Evolutionary conservation across 1,284 basidiomycete species (phyloP), one percentile per base, ranked within the genome.

Genomic region (Cryptococcus sp.): DNA sequence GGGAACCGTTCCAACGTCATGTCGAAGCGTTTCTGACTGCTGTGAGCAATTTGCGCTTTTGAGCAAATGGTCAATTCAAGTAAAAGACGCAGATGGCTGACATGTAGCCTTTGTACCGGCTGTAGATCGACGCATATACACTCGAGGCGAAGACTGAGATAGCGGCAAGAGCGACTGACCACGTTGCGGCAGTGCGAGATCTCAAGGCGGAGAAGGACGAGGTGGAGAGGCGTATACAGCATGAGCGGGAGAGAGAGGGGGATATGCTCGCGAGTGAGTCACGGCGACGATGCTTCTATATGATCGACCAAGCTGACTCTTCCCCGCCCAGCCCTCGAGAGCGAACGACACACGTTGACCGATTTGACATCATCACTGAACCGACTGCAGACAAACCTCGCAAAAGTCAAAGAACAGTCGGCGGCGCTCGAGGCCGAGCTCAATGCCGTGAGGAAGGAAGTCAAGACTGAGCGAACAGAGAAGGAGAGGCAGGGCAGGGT

Each of bases 401-500:
- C 57, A 16, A 71, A 70, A 55, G 63, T 72, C 17, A 64, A 68
- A 46, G 70, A 75, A 42, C 61, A 73, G 55, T 64, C 64, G 16
- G 54, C 66, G 15, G 30, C 61, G 13, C 64, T 78, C 8, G 73
- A 78, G 43, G 53, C 54, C 11, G 75, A 78, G 35, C 55, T 76
- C 6, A 58, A 54, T 4, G 49, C 55, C 3, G 47, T 76, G 11
- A 58, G 65, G 19, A 65, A 61, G 38, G 72, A 72, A 41, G 63
- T 75, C 23, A 64, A 57, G 6, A 43, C 58, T 10, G 64, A 67
- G 48, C 55, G 62, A 17, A 66, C 68, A 86, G 90, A 91, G 69
- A 87, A 88, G 65, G 81, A 85, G 42, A 81, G 85, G 23, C 89
- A 93, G 68, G 82, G 82, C 3, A 77, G 81, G n/a, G 82, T 83